Evolutionary conservation across 345 rosid species (phyloP).

Genomic region (Linum tenue): DNA sequence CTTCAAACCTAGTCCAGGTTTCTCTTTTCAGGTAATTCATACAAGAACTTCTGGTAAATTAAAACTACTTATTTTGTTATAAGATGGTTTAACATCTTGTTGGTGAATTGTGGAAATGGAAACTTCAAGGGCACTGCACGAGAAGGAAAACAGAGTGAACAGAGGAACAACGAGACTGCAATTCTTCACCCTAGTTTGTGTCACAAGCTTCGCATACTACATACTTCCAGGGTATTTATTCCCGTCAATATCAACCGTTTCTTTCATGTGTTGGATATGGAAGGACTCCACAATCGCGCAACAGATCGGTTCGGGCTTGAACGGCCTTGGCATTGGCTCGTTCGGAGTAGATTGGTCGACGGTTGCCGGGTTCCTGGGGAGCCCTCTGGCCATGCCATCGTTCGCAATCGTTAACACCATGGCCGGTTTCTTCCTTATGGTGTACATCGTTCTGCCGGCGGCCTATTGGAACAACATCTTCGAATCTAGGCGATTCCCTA

Average conservation of each 20-base stretch:
- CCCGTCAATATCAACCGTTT: slow-evolving; percentile 56
- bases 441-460: slow-evolving; percentile 46
- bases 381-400: slow-evolving; percentile 27
- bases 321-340: slow-evolving; percentile 11
- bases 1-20: too few relatives aligned
- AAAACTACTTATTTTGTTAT: too few relatives aligned
- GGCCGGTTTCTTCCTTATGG: slow-evolving; percentile 40
- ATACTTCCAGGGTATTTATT: slow-evolving; percentile 58
- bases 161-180: slow-evolving; percentile 53
- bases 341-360: slow-evolving; percentile 8
- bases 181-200: slow-evolving; percentile 46
- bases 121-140: slow-evolving; percentile 58
- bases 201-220: slow-evolving; percentile 34
- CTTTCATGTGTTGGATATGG: slow-evolving; percentile 19
- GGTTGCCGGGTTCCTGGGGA: not conserved
- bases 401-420: slow-evolving; percentile 53
- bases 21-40: too few relatives aligned
- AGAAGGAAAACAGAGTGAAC: slow-evolving; percentile 38
- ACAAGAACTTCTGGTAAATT: too few relatives aligned
- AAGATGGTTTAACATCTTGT: too few relatives aligned
- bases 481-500: slow-evolving; percentile 49
- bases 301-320: slow-evolving; percentile 10
- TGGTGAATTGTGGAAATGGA: too few relatives aligned
- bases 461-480: slow-evolving; percentile 40
- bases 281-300: slow-evolving; percentile 4